Evolutionary conservation across 306 rosid genomes (phyloP), one percentile per base, ranked within the genome.

Genomic region (Crataegus laevigata): DNA sequence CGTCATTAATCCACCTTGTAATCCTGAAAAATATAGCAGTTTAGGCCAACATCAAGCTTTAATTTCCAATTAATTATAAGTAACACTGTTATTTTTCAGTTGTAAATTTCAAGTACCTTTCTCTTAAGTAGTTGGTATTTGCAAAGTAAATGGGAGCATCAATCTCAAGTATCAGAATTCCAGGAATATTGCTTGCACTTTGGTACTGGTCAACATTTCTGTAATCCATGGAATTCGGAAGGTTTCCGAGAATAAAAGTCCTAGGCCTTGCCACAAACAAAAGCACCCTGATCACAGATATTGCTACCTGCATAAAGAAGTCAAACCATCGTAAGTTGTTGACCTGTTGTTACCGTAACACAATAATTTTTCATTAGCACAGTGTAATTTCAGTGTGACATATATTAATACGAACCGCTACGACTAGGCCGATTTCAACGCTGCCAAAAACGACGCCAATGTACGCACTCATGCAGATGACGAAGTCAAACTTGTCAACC

Each of bases 1-100:
- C 98, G 43, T 94, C 97, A 80, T 90, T 87, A 85, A 94, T 86
- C 99, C 99, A 92, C 86, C 97, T 90, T 72, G 89, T 43, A 85
- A 92, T 92, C 88, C 99, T 94, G 77, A 76, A 80, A 43, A 66
- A 72, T 45, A 55, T 9, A 63, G 26, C 11, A 18, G 6, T 30
- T 30, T 59, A 18, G 28, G 42, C 66, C 28, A 57, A 73, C 28
- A 40, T 40, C 68, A 50, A 21, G 19, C 18, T 74, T 61, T 24
- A 62, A 69, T 12, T 25, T 4, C 0, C 26, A 11, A 11, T n/a
- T 7, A 5, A 38, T 14, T 11, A 29, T 9, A 62, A 28, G 38
- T 15, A 62, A 62, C 38, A 29, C 19, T 12, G 43, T 30, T 32
- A 15, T 3, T 63, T 32, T 63, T 73, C 24, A 47, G 43, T 45